Evolutionary conservation across 1,284 basidiomycete species (phyloP).

Genomic region (Kwoniella shivajii): DNA sequence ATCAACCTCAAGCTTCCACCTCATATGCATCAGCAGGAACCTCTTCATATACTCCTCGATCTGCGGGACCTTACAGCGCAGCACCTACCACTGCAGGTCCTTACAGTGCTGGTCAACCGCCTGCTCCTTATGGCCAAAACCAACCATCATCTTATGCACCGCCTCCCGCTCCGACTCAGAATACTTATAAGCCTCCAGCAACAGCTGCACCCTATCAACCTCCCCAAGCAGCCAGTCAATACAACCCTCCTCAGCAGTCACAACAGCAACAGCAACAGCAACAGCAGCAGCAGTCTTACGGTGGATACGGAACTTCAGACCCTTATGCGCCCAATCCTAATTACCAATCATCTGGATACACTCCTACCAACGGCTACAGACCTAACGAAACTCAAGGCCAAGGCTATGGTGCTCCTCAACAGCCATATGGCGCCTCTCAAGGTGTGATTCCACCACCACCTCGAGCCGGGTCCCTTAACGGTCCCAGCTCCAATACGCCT

Average conservation of each 20-base stretch:
- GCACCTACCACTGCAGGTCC: conserved; percentile 11
- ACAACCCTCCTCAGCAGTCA: conserved; percentile 15
- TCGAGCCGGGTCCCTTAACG: conserved; percentile 27
- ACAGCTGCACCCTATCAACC: conserved; percentile 19
- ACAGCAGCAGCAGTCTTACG: conserved; percentile 12
- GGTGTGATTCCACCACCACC: conserved; percentile 53
- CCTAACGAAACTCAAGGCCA: conserved; percentile 35
- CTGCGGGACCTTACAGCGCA: conserved; percentile 10
- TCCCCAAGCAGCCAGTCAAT: conserved; percentile 12
- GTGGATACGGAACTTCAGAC: conserved; percentile 8
- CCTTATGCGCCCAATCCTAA: conserved; percentile 23
- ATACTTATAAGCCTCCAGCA: conserved; percentile 15
- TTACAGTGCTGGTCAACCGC: conserved; percentile 4
- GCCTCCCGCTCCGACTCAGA: conserved; percentile 23
- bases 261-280: not conserved
- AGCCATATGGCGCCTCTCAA: conserved; percentile 24
- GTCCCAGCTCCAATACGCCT: conserved; percentile 21
- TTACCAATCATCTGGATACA: conserved; percentile 14
- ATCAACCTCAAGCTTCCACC: conserved; percentile 14
- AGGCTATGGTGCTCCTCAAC: conserved; percentile 38
- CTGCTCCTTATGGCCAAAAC: conserved; percentile 16
- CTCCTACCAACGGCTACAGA: conserved; percentile 25
- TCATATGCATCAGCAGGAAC: conserved; percentile 12
- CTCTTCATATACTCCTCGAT: conserved; percentile 11
- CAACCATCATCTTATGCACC: conserved; percentile 33